These are phyloP conservation scores for Pseudoneurospora amorphoporcata DNA, from an alignment of 495 filamentous ascomycete species.

Conservation along the genomic window DNA sequence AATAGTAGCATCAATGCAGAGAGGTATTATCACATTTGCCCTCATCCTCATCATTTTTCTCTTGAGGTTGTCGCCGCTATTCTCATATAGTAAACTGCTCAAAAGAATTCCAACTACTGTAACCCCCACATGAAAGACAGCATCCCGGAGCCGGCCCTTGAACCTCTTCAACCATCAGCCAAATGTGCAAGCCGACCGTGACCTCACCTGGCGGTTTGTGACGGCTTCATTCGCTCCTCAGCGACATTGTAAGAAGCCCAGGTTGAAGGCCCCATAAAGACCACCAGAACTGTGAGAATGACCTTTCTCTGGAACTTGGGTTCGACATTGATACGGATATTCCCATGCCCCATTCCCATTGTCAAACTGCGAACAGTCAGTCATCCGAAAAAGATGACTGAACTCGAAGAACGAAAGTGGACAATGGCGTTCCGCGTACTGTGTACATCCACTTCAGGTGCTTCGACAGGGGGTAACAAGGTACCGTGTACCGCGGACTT, in stretches of 20 bases:
- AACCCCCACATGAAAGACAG: neutral
- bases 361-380: neutral
- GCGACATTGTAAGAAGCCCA: neutral
- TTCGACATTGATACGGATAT: neutral
- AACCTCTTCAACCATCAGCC: neutral
- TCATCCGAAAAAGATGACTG: neutral
- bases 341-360: neutral
- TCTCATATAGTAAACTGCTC: neutral
- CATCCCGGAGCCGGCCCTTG: neutral
- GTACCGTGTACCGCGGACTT: neutral
- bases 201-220: neutral
- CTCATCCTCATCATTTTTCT: neutral
- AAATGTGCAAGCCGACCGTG: neutral
- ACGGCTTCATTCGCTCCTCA: neutral
- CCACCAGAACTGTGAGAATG: neutral
- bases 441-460: neutral
- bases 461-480: neutral
- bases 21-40: neutral
- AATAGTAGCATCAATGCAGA: neutral
- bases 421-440: neutral
- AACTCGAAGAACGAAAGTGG: neutral
- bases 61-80: neutral
- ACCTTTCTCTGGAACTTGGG: neutral
- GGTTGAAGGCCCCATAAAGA: neutral
- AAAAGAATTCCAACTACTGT: neutral